phyloP scores from a whole-genome alignment of 768 basidiomycete genomes.

The Trametes gibbosa region DNA sequence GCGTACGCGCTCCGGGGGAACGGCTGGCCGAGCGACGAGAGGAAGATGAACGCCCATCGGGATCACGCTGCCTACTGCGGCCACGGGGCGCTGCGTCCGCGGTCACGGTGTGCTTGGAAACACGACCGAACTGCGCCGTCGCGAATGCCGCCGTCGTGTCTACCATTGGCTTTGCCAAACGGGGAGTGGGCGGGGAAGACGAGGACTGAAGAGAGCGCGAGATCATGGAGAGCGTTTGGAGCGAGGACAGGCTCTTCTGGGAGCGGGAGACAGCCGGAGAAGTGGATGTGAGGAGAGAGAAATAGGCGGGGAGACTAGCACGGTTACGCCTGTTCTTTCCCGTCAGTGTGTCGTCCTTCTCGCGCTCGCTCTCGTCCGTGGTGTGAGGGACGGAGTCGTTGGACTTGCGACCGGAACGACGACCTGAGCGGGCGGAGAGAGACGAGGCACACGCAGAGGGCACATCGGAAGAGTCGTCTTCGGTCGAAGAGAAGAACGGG shows the following conservation, averaged over 20 bases:
- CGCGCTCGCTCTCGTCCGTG: constrained; percentile 27
- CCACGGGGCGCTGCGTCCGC: constrained; percentile 22
- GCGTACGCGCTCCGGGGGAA: constrained; percentile 20
- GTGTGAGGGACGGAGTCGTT: constrained; percentile 1
- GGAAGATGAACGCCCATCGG: constrained; percentile 24
- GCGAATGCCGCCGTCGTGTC: constrained; percentile 21
- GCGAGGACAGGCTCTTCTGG: constrained; percentile 19
- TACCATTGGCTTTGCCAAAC: constrained; percentile 24
- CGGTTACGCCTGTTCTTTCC: constrained; percentile 52
- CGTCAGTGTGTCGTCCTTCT: constrained; percentile 36
- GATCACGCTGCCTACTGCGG: constrained; percentile 25
- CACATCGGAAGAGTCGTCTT: constrained; percentile 41
- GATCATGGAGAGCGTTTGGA: constrained; percentile 22
- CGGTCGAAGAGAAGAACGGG: constrained; percentile 27
- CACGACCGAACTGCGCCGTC: constrained; percentile 14
- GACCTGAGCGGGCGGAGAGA: constrained; percentile 28
- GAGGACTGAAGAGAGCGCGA: constrained; percentile 25
- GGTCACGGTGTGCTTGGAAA: constrained; percentile 6
- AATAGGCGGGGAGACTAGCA: constrained; percentile 72
- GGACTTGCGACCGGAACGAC: constrained; percentile 25
- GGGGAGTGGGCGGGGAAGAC: constrained; percentile 27
- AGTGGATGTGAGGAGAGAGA: constrained; percentile 58
- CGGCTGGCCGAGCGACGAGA: constrained; percentile 25
- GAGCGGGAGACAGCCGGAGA: constrained; percentile 18
- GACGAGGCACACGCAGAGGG: constrained; percentile 28